A percentile compares a stretch with the other conserved stretches of the same genome.
Conservation (phyloP, 371 early-diverging fungal species). For the Rhizopus sp. region DNA sequence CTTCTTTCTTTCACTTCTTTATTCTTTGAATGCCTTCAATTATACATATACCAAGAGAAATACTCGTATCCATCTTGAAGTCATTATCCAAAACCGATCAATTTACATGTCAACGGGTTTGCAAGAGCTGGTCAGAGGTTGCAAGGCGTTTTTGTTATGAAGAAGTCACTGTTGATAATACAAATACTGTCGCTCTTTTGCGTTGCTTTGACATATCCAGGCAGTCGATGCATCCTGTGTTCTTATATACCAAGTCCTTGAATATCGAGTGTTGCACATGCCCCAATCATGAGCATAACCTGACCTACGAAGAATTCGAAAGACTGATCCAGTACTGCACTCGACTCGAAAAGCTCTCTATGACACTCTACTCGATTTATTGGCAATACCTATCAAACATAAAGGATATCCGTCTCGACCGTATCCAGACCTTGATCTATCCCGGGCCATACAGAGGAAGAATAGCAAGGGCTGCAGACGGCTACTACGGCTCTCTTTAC, state of each 20-base stretch:
- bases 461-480: neutral
- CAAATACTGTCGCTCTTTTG: constrained; percentile 7
- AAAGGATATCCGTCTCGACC: neutral
- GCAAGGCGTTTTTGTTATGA: constrained; percentile 5
- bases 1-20: neutral
- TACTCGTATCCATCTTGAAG: constrained; percentile 6
- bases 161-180: constrained; percentile 8
- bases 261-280: constrained; percentile 8
- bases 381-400: neutral
- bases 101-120: constrained; percentile 13
- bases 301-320: neutral
- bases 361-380: constrained; percentile 1
- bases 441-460: neutral
- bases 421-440: neutral
- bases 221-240: neutral
- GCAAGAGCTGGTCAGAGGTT: constrained; percentile 8
- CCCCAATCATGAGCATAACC: constrained; percentile 2
- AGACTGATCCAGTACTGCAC: constrained; percentile 2
- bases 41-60: constrained; percentile 6
- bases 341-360: neutral
- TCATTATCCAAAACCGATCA: neutral
- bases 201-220: neutral
- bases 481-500: constrained; percentile 12
- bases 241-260: neutral
- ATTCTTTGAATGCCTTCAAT: neutral